Evolutionary conservation across 208 protist species (phyloP), one percentile per base, ranked within the genome.

Genomic region (Porcisia deanei): DNA sequence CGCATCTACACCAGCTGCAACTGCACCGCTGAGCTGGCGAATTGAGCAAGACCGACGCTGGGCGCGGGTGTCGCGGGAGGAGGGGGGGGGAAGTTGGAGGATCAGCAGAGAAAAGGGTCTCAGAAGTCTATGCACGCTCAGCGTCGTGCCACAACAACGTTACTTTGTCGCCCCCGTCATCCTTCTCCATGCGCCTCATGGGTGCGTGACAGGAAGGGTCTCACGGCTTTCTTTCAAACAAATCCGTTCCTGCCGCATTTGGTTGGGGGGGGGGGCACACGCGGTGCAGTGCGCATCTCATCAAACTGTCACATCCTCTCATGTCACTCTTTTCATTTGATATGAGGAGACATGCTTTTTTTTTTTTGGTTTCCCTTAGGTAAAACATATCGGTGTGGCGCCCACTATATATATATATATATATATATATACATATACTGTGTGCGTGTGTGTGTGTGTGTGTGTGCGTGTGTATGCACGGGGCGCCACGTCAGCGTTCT

Each of bases 1-100:
- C 88, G 88, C n/a, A 52, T 95, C 25, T 92, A 88, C 78, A 92
- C 83, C 54, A 89, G 72, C 68, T 76, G 45, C 45, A 70, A 9
- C 7, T 75, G 88, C 49, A 88, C 49, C 3, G 84, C 81, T 22
- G 73, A 87, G 71, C 14, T 86, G 25, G 34, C 74, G 16, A 83
- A 80, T 61, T 85, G 54, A 76, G 9, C 30, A 37, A 52, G 63
- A 49, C 22, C 41, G 8, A 10, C 41, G 41, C 63, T 43, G 7
- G 41, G 63, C 18, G 22, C 41, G 18, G 63, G 63, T n/a, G 47
- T 52, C 47, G 47, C 30, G 30, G 30, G 64, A 54, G 0, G 41
- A 39, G 2, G 41, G 61, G 61, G 61, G 12, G 61, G 18, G 63
- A 41, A 34, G 18, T 0, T 30, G n/a, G 58, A 14, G 10, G 41